Conservation (phyloP, 306 rosid genomes). For the Amphicarpaea edgeworthii region DNA sequence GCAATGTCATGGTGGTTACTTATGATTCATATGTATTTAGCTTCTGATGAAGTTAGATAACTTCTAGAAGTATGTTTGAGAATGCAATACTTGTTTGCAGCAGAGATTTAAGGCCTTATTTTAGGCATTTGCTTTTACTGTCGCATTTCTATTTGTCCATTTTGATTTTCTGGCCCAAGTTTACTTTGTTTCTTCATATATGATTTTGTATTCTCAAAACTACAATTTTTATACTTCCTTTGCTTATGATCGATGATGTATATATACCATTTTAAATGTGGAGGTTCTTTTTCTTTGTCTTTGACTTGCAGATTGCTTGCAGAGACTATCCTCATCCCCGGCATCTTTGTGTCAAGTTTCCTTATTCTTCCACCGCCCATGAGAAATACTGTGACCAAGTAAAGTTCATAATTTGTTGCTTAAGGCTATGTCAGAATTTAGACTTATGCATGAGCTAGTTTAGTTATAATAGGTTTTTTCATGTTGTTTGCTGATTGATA, state of each 20-base stretch:
- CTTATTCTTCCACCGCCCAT: constrained; percentile 67
- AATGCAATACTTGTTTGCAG: neutral
- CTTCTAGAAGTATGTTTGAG: constrained; percentile 6
- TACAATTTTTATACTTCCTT: neutral
- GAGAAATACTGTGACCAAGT: constrained; percentile 68
- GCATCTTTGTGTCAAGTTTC: constrained; percentile 75
- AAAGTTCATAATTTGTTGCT: constrained; percentile 36
- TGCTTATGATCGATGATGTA: constrained; percentile 10
- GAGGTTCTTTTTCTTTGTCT: constrained; percentile 36
- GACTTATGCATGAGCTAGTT: neutral
- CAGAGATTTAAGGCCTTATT: neutral
- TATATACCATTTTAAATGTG: constrained; percentile 22
- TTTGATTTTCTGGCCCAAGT: neutral
- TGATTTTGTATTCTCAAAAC: neutral
- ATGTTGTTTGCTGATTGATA: constrained; percentile 11
- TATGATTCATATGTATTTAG: neutral
- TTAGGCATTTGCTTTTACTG: constrained; percentile 19
- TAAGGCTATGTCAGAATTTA: constrained; percentile 20
- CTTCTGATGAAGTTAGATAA: neutral
- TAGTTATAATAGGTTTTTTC: neutral
- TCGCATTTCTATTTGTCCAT: neutral
- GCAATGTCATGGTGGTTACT: neutral
- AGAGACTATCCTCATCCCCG: constrained; percentile 90
- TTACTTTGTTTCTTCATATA: neutral
- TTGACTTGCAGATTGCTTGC: constrained; percentile 76